Percentiles rank a stretch among this genome's conserved stretches.
phyloP scores from a whole-genome alignment of 2,329 filamentous ascomycete species.

The Podosphaera leucotricha region DNA sequence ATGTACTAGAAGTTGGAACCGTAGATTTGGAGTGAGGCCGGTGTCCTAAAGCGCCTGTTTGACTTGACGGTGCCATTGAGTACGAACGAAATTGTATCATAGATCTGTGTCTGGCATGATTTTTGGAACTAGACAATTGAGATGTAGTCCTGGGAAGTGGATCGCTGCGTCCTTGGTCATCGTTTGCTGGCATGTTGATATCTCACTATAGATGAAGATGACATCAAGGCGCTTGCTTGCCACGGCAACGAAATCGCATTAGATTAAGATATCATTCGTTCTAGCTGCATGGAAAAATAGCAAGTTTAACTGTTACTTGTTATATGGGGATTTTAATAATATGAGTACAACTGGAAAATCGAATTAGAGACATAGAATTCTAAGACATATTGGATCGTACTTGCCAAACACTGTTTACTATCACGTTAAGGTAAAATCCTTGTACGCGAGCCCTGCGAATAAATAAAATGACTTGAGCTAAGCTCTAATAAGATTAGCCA shows the following conservation, averaged over 20 bases:
- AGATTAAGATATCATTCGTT: neutral
- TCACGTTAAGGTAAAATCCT: neutral
- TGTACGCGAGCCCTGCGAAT: neutral
- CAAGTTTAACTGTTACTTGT: neutral
- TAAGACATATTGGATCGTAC: neutral
- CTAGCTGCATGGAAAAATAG: neutral
- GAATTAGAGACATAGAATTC: neutral
- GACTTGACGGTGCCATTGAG: slow-evolving; percentile 20
- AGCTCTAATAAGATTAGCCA: neutral
- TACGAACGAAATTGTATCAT: slow-evolving; percentile 44
- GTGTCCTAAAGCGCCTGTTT: slow-evolving; percentile 15
- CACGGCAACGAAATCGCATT: neutral
- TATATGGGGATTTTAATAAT: neutral
- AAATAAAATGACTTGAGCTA: neutral
- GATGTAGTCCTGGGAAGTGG: slow-evolving; percentile 52
- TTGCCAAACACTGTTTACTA: neutral
- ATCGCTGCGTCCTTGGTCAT: slow-evolving; percentile 54
- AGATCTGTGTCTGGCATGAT: slow-evolving; percentile 45
- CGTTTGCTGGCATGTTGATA: slow-evolving; percentile 26
- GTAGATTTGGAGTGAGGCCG: slow-evolving; percentile 42
- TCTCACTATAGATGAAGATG: neutral
- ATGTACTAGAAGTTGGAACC: slow-evolving; percentile 50
- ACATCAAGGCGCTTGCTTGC: neutral
- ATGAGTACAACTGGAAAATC: neutral
- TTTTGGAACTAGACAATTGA: slow-evolving; percentile 34